phyloP scores from a whole-genome alignment of 2,329 filamentous ascomycete genomes.

The Penicillium sp. region DNA sequence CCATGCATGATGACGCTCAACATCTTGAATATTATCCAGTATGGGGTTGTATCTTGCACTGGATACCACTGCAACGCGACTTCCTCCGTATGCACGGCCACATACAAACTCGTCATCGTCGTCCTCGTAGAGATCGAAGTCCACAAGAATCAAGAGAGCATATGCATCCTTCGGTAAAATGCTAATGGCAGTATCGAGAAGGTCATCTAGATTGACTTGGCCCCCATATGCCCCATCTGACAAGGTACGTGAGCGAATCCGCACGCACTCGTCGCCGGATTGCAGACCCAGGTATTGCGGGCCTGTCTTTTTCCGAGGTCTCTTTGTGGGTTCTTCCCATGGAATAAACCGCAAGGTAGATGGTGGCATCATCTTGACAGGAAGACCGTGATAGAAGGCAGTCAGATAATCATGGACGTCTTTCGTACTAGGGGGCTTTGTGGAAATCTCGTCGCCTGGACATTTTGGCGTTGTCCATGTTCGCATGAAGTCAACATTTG shows the following conservation, averaged over 20 bases:
- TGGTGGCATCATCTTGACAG: conserved; percentile 47
- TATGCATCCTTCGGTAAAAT: conserved; percentile 60
- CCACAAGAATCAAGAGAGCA: conserved; percentile 56
- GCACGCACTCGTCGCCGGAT: conserved; percentile 40
- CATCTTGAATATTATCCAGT: conserved; percentile 45
- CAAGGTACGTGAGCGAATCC: conserved; percentile 54
- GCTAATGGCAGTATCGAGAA: conserved; percentile 58
- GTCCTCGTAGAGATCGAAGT: conserved; percentile 66
- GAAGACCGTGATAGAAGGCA: conserved; percentile 57
- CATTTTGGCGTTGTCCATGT: conserved; percentile 41
- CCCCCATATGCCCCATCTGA: conserved; percentile 48
- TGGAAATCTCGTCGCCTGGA: conserved; percentile 20
- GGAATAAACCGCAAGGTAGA: conserved; percentile 46
- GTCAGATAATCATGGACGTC: conserved; percentile 46
- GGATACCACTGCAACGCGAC: conserved; percentile 62
- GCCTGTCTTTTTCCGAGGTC: neutral
- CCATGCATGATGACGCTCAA: conserved; percentile 59
- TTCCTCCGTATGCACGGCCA: conserved; percentile 65
- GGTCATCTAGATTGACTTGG: conserved; percentile 59
- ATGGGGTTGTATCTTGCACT: conserved; percentile 61
- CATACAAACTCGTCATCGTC: conserved; percentile 68
- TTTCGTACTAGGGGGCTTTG: conserved; percentile 19
- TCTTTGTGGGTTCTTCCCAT: conserved; percentile 44
- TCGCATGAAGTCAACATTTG: conserved; percentile 41
- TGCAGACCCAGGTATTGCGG: conserved; percentile 50